These are phyloP conservation scores for Setomelanomma holmii DNA, from an alignment of 2,329 filamentous ascomycete genomes.

Conservation along the genomic window DNA sequence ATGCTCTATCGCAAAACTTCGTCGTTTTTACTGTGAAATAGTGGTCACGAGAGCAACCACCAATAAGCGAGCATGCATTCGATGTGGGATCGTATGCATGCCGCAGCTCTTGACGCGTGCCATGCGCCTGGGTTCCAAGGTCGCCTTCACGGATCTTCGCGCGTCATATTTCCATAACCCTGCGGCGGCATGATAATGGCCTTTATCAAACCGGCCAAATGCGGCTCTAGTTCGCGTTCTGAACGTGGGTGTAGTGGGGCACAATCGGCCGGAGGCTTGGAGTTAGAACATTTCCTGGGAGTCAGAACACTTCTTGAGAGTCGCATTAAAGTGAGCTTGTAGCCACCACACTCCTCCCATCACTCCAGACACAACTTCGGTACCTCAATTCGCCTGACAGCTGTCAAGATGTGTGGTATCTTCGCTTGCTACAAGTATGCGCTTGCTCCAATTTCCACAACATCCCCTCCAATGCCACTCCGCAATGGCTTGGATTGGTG, in stretches of 20 bases:
- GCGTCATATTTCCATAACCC: constrained; percentile 22
- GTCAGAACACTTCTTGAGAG: constrained; percentile 29
- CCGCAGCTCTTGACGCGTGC: constrained; percentile 11
- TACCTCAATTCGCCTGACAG: constrained; percentile 8
- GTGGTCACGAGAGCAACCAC: constrained; percentile 21
- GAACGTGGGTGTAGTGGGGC: constrained; percentile 28
- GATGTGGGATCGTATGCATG: constrained; percentile 15
- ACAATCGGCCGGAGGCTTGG: constrained; percentile 26
- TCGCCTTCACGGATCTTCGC: constrained; percentile 15
- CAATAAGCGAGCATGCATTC: constrained; percentile 21
- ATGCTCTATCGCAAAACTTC: background rate
- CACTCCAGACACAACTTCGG: constrained; percentile 14
- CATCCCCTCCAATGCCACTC: constrained; percentile 34
- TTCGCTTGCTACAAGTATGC: constrained; percentile 88
- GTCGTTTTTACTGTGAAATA: background rate
- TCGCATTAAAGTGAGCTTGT: constrained; percentile 18
- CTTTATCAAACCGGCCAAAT: constrained; percentile 18
- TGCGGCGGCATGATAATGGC: constrained; percentile 16
- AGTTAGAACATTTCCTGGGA: constrained; percentile 33
- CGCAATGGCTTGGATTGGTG: constrained; percentile 24
- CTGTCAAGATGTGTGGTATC: constrained; percentile 86
- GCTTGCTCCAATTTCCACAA: constrained; percentile 17
- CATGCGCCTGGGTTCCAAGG: constrained; percentile 2
- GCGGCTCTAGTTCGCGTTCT: constrained; percentile 23
- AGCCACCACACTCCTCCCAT: constrained; percentile 10